Conservation (phyloP, 208 protist species). For the Novymonas esmeraldas region DNA sequence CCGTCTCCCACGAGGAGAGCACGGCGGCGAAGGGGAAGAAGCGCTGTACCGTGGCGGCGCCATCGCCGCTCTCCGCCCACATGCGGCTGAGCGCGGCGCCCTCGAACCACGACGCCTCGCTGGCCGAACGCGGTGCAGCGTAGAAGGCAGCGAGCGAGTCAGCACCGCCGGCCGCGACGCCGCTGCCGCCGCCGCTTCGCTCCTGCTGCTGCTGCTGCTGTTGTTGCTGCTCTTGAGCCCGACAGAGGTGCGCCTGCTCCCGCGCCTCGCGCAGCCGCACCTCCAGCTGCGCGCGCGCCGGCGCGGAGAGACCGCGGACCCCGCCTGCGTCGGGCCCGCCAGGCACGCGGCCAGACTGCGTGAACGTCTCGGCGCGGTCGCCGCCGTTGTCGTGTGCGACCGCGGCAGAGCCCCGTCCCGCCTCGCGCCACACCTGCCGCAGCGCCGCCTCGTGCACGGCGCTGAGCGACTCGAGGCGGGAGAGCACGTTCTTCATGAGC, state of each 20-base stretch:
- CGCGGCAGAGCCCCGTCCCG: not conserved
- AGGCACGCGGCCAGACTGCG: too few species aligned
- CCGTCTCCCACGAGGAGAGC: slow-evolving; percentile 76
- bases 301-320: not conserved
- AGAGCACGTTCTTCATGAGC: slow-evolving; percentile 54
- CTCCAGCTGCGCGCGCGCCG: slow-evolving; percentile 22
- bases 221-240: not conserved
- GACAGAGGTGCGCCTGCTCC: slow-evolving; percentile 9
- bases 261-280: slow-evolving; percentile 26
- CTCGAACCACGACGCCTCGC: slow-evolving; percentile 33
- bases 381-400: not conserved
- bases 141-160: not conserved
- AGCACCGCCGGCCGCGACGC: not conserved
- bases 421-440: slow-evolving; percentile 6
- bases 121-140: slow-evolving; percentile 15
- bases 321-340: too few species aligned
- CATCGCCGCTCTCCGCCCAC: slow-evolving; percentile 36
- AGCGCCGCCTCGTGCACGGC: slow-evolving; percentile 54
- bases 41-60: slow-evolving; percentile 20
- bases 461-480: slow-evolving; percentile 46
- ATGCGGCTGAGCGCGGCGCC: slow-evolving; percentile 42
- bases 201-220: not conserved
- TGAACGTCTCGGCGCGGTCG: too few species aligned
- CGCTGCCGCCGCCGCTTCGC: not conserved
- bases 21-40: slow-evolving; percentile 65